These are phyloP conservation scores for Phytophthora agathidicida DNA, from an alignment of 352 stramenopile species.

Conservation along the genomic window DNA sequence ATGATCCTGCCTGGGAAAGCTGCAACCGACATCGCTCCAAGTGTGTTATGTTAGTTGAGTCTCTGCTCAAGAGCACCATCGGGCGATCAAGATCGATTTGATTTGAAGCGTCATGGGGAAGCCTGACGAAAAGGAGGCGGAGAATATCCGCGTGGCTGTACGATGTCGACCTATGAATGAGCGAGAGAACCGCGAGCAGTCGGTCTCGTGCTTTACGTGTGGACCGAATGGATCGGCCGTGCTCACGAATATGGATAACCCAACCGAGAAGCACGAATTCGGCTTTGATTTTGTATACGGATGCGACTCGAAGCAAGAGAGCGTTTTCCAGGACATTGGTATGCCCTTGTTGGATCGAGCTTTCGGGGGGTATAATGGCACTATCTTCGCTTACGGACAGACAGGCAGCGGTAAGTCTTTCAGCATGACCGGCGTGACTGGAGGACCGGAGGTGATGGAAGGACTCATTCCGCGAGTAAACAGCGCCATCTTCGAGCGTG, in stretches of 20 bases:
- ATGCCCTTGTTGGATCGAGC: conserved; percentile 78
- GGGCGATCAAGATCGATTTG: neutral
- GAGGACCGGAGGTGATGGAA: conserved; percentile 60
- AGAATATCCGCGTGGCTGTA: conserved; percentile 93
- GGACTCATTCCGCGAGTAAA: conserved; percentile 94
- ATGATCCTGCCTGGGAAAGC: neutral
- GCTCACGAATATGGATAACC: conserved; percentile 86
- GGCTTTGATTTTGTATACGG: conserved; percentile 91
- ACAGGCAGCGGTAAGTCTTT: conserved; percentile 90
- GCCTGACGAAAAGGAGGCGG: conserved; percentile 77
- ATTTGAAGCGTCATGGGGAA: conserved; percentile 69
- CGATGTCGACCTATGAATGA: conserved; percentile 92
- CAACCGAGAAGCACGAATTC: conserved; percentile 83
- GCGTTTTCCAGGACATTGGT: conserved; percentile 84
- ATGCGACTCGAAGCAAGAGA: conserved; percentile 71
- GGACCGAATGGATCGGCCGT: conserved; percentile 73
- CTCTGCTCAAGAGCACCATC: neutral
- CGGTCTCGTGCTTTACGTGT: conserved; percentile 71
- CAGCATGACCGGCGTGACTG: conserved; percentile 82
- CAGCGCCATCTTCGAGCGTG: conserved; percentile 88
- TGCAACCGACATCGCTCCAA: conserved; percentile 28
- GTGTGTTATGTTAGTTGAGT: conserved; percentile 8
- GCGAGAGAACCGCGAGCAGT: conserved; percentile 83
- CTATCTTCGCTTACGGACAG: conserved; percentile 91
- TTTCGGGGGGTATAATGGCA: conserved; percentile 89